phyloP scores from a whole-genome alignment of 2,329 filamentous ascomycete species.

The Hypoxylon sp. region DNA sequence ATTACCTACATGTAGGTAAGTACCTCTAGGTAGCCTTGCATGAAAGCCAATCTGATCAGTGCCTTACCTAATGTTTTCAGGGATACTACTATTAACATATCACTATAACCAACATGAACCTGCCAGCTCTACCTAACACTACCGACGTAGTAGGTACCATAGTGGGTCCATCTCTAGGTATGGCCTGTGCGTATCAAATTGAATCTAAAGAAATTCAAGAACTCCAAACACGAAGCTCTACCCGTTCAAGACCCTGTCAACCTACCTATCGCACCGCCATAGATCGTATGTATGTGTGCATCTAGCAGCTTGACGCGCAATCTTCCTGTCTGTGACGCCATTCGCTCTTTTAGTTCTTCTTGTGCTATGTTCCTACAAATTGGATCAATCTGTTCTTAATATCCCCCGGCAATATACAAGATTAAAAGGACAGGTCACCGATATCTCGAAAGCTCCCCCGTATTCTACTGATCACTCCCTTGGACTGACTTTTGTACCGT shows the following conservation, averaged over 20 bases:
- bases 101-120: constrained; percentile 3
- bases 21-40: not conserved
- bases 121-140: too few species aligned
- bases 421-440: constrained; percentile 14
- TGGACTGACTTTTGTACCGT: constrained; percentile 22
- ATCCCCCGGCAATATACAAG: not conserved
- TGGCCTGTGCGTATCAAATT: constrained; percentile 13
- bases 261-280: not conserved
- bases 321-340: constrained; percentile 7
- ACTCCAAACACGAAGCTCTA: constrained; percentile 21
- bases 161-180: not conserved
- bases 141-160: too few species aligned
- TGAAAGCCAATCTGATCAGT: not conserved
- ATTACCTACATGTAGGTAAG: too few species aligned
- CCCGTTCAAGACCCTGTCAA: constrained; percentile 7
- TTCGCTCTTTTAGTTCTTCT: constrained; percentile 24
- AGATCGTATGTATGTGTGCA: constrained; percentile 2
- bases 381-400: constrained; percentile 18
- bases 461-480: not conserved
- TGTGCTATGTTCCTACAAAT: constrained; percentile 25
- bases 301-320: constrained; percentile 17
- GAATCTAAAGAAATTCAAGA: constrained; percentile 11
- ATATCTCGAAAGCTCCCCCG: not conserved
- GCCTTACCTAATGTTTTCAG: constrained; percentile 12
- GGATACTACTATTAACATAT: too few species aligned